These are phyloP conservation scores for Scheffersomyces lignosus DNA, from an alignment of 805 yeast species.

Conservation along the genomic window DNA sequence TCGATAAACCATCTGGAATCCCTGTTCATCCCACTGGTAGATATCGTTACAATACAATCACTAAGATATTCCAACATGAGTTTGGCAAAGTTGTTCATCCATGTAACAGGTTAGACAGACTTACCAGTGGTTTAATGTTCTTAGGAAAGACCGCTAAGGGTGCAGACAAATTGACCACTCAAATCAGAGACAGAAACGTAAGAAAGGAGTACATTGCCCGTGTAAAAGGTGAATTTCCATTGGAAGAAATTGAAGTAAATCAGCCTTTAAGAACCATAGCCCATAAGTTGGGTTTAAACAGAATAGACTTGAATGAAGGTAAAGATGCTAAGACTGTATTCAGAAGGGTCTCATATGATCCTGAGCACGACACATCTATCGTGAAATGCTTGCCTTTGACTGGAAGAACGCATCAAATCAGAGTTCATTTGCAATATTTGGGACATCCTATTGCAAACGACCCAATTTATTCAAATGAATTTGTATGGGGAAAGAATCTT, in stretches of 20 bases:
- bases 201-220: conserved; percentile 82
- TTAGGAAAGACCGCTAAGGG: conserved; percentile 79
- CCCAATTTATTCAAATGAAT: conserved; percentile 78
- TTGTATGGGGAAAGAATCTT: conserved; percentile 75
- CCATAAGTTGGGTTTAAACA: conserved; percentile 70
- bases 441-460: conserved; percentile 59
- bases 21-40: conserved; percentile 97
- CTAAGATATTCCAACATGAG: conserved; percentile 75
- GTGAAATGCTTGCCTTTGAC: conserved; percentile 86
- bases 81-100: conserved; percentile 63
- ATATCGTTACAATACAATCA: conserved; percentile 70
- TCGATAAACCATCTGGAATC: conserved; percentile 92
- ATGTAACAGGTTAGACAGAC: conserved; percentile 84
- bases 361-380: conserved; percentile 54
- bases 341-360: conserved; percentile 63
- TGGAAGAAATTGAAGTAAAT: conserved; percentile 54
- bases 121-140: conserved; percentile 93
- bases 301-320: conserved; percentile 48
- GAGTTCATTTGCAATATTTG: conserved; percentile 88
- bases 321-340: conserved; percentile 78
- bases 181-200: conserved; percentile 70
- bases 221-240: conserved; percentile 84
- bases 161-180: conserved; percentile 74
- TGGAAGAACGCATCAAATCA: conserved; percentile 93
- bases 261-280: conserved; percentile 68